Conservation (phyloP, 2,329 filamentous ascomycete species). For the Sporothrix luriei region DNA sequence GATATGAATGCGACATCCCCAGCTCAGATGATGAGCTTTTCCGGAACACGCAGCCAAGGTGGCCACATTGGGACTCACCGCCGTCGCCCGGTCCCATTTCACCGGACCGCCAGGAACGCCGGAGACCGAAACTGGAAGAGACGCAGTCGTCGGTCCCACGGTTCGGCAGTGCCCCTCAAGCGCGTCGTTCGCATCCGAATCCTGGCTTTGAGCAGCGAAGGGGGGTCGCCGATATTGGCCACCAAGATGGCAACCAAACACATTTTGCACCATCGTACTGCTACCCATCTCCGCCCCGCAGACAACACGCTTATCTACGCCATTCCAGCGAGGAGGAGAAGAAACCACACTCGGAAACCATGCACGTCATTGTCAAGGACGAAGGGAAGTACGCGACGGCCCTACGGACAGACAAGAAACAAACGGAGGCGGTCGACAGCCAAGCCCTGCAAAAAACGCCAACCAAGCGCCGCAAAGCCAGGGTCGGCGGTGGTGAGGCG, state of each 20-base stretch:
- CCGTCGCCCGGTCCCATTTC: background rate
- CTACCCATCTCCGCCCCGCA: conserved; percentile 29
- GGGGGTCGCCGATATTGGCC: background rate
- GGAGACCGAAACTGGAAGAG: background rate
- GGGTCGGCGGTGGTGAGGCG: background rate
- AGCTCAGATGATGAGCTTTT: background rate
- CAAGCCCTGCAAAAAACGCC: background rate
- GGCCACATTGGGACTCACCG: background rate
- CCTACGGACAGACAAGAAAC: background rate
- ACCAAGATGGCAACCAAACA: background rate
- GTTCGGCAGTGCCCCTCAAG: background rate
- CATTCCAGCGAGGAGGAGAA: background rate
- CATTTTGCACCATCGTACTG: conserved; percentile 15
- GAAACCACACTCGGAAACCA: background rate
- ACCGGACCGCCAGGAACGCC: background rate
- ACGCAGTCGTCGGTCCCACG: background rate
- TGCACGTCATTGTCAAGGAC: background rate
- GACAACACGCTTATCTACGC: background rate
- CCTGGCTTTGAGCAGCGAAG: background rate
- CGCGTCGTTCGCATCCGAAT: background rate
- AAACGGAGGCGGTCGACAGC: background rate
- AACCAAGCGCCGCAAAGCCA: background rate
- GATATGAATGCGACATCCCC: background rate
- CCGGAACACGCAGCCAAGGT: background rate
- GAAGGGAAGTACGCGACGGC: background rate